These are phyloP conservation scores for Solanum megistacrolobum DNA, from an alignment of 257 asterid genomes.

Conservation along the genomic window DNA sequence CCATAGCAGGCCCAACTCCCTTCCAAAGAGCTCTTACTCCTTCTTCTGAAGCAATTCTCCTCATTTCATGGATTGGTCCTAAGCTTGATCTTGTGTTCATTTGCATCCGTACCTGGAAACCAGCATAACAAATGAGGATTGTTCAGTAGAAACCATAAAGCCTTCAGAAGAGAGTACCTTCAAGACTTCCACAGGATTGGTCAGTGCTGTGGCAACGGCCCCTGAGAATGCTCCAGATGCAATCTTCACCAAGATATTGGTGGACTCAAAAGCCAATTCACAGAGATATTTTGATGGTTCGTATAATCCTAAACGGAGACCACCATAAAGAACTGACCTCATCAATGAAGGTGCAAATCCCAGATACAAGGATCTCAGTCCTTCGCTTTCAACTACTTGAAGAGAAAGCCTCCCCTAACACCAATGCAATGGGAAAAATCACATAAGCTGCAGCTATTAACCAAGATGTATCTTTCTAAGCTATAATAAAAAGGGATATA, in stretches of 20 bases:
- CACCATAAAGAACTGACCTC: conserved; percentile 99
- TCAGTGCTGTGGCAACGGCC: conserved; percentile 85
- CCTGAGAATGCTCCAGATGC: conserved; percentile 97
- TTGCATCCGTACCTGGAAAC: conserved; percentile 70
- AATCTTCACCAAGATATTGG: conserved; percentile 91
- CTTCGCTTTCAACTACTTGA: conserved; percentile 69
- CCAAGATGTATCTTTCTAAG: neutral
- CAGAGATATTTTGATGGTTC: conserved; percentile 93
- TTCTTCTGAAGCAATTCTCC: conserved; percentile 66
- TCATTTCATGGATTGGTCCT: conserved; percentile 53
- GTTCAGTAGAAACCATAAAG: neutral
- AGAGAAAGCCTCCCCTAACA: conserved; percentile 65
- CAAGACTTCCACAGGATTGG: conserved; percentile 85
- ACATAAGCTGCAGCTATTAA: neutral
- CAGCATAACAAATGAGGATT: conserved; percentile 17
- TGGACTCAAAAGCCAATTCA: conserved; percentile 97
- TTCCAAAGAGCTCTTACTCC: conserved; percentile 86
- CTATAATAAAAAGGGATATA: neutral
- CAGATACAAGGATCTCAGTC: conserved; percentile 69
- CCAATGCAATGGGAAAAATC: neutral
- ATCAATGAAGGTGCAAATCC: conserved; percentile 86
- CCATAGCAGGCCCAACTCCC: conserved; percentile 95
- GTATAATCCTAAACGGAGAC: conserved; percentile 99
- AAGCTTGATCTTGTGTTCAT: conserved; percentile 37
- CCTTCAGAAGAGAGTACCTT: conserved; percentile 42